phyloP scores from a whole-genome alignment of 306 rosid genomes.

The Oxytropis ochrocephala region DNA sequence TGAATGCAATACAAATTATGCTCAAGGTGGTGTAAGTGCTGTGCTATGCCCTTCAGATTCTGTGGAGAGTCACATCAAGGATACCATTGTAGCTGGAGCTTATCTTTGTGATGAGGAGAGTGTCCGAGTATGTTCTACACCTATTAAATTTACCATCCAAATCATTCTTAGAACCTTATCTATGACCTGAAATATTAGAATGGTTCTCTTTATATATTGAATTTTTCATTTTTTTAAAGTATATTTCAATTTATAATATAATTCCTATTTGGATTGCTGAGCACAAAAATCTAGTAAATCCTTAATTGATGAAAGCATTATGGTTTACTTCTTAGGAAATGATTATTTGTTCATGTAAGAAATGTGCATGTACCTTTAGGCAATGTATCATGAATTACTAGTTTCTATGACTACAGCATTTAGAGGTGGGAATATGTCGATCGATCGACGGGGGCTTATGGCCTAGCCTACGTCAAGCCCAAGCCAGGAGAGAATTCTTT shows the following conservation, averaged over 20 bases:
- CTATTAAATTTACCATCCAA: neutral
- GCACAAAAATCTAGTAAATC: neutral
- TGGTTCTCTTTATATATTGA: neutral
- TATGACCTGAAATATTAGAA: neutral
- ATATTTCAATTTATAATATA: neutral
- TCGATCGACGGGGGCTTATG: no score
- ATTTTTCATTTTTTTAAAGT: neutral
- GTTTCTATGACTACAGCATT: neutral
- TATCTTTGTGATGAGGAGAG: constrained; percentile 91
- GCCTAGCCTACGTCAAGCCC: no score
- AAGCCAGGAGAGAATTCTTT: no score
- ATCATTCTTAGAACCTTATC: constrained; percentile 4
- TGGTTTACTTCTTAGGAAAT: neutral
- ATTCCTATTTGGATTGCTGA: neutral
- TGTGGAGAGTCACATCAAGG: constrained; percentile 91
- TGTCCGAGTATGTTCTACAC: constrained; percentile 60
- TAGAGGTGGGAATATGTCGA: no score
- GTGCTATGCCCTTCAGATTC: constrained; percentile 88
- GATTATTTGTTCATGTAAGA: neutral
- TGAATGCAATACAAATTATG: constrained; percentile 96
- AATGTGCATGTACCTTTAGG: neutral
- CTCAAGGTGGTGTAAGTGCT: constrained; percentile 99
- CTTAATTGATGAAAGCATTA: neutral
- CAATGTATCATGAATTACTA: neutral
- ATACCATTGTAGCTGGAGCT: constrained; percentile 95